Evolutionary conservation across 306 rosid species (phyloP).

Genomic region (Acacia acuminata): DNA sequence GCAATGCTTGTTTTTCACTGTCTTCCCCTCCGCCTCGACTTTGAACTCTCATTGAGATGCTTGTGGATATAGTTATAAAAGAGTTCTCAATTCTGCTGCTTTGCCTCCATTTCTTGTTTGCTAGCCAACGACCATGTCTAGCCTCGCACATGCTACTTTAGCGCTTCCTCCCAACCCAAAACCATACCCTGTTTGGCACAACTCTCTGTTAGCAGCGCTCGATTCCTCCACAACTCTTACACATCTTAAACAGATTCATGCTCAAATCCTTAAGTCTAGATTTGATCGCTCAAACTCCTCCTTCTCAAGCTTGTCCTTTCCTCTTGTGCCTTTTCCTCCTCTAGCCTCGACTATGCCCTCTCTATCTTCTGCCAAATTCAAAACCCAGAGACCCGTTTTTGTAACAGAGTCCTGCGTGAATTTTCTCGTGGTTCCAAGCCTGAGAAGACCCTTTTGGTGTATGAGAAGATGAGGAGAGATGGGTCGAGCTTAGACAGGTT

Average conservation of each 20-base stretch:
- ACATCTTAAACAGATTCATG: slow-evolving; percentile 72
- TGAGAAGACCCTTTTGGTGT: slow-evolving; percentile 51
- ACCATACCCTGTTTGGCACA: slow-evolving; percentile 19
- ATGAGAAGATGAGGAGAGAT: slow-evolving; percentile 52
- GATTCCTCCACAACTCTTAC: slow-evolving; percentile 44
- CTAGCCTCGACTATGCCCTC: slow-evolving; percentile 62
- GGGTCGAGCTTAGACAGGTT: slow-evolving; percentile 53
- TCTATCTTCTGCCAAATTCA: slow-evolving; percentile 60
- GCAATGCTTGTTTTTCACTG: background rate
- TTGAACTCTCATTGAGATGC: background rate
- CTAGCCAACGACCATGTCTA: slow-evolving; percentile 18
- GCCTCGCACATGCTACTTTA: slow-evolving; percentile 21
- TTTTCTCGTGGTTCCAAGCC: slow-evolving; percentile 60
- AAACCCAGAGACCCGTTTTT: slow-evolving; percentile 50
- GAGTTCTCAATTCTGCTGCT: background rate
- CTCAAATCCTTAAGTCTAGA: slow-evolving; percentile 60
- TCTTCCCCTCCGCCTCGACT: background rate
- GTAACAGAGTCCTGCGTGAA: slow-evolving; percentile 66
- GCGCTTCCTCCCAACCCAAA: slow-evolving; percentile 33
- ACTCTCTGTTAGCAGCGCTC: slow-evolving; percentile 42
- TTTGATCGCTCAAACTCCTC: slow-evolving; percentile 39
- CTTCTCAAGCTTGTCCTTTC: slow-evolving; percentile 52
- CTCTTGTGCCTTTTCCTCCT: slow-evolving; percentile 39
- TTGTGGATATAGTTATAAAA: background rate
- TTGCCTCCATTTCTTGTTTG: background rate